Evolutionary conservation across 139 green algal species (phyloP).

Genomic region (Chlamydomonas sp.): DNA sequence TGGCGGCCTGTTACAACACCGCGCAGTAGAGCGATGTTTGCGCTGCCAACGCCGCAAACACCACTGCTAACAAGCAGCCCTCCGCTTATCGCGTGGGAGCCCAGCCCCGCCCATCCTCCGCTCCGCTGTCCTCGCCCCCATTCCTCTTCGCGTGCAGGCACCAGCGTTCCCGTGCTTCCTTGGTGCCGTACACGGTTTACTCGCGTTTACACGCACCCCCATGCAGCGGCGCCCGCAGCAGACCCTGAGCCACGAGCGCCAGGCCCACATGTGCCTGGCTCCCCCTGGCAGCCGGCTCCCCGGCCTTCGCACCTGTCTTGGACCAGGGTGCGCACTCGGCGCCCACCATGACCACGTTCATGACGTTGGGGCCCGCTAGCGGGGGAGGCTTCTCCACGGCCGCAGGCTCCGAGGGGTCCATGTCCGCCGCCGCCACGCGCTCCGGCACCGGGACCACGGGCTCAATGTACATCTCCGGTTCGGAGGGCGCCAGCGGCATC

Average conservation of each 20-base stretch:
- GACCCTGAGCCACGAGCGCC: background rate
- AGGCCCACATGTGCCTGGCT: background rate
- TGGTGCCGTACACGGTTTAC: too few relatives aligned
- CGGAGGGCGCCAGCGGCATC: background rate
- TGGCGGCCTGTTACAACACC: too few relatives aligned
- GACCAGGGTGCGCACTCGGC: constrained; percentile 96
- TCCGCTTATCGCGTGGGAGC: too few relatives aligned
- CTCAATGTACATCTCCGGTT: constrained; percentile 39
- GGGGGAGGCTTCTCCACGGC: constrained; percentile 25
- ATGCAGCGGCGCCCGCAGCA: too few relatives aligned
- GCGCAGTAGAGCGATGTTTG: too few relatives aligned
- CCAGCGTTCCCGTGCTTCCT: too few relatives aligned
- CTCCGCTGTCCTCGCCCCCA: too few relatives aligned
- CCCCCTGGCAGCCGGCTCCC: background rate
- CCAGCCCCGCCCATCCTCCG: too few relatives aligned
- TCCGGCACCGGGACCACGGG: constrained; percentile 32
- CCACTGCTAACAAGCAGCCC: too few relatives aligned
- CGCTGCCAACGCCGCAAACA: too few relatives aligned
- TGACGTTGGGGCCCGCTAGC: constrained; percentile 71
- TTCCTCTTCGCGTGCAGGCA: too few relatives aligned
- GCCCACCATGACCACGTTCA: constrained; percentile 97
- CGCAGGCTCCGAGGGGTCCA: constrained; percentile 1
- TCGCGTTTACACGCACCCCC: too few relatives aligned
- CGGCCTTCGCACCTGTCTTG: constrained; percentile 82
- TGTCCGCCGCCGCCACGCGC: background rate